Conservation (phyloP, 805 yeast species). For the Saturnispora mendoncae region DNA sequence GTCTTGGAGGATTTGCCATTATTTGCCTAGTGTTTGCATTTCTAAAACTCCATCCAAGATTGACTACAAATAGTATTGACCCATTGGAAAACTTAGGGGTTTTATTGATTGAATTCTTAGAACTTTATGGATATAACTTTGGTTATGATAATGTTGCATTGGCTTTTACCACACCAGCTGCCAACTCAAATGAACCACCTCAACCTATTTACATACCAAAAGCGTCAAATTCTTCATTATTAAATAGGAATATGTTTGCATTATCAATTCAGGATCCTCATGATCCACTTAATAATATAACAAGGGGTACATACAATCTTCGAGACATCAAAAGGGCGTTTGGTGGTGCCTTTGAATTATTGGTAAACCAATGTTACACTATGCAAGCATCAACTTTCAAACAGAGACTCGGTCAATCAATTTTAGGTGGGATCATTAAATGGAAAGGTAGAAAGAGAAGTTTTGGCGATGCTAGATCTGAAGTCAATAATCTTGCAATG, state of each 20-base stretch:
- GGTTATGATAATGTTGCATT: conserved; percentile 75
- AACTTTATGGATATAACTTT: conserved; percentile 82
- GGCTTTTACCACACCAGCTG: conserved; percentile 36
- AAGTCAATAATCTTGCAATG: conserved; percentile 53
- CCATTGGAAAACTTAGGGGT: conserved; percentile 77
- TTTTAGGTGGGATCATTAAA: conserved; percentile 71
- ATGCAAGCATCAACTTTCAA: conserved; percentile 58
- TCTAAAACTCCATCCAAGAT: conserved; percentile 67
- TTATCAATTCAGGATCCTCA: conserved; percentile 85
- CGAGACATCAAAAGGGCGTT: conserved; percentile 77
- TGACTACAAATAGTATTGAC: conserved; percentile 55
- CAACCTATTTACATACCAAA: conserved; percentile 54
- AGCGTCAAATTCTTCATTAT: conserved; percentile 27
- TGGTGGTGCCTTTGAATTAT: conserved; percentile 75
- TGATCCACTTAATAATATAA: conserved; percentile 73
- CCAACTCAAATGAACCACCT: conserved; percentile 30
- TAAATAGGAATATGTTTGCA: conserved; percentile 48
- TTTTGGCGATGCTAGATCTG: conserved; percentile 63
- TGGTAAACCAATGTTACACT: conserved; percentile 68
- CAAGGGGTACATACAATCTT: conserved; percentile 76
- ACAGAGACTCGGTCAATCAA: conserved; percentile 59
- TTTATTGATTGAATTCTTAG: conserved; percentile 82
- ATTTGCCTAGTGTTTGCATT: conserved; percentile 80
- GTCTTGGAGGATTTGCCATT: conserved; percentile 90
- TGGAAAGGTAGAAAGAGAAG: conserved; percentile 68